phyloP scores from a whole-genome alignment of 2,329 filamentous ascomycete species.

The Fusarium sp. region DNA sequence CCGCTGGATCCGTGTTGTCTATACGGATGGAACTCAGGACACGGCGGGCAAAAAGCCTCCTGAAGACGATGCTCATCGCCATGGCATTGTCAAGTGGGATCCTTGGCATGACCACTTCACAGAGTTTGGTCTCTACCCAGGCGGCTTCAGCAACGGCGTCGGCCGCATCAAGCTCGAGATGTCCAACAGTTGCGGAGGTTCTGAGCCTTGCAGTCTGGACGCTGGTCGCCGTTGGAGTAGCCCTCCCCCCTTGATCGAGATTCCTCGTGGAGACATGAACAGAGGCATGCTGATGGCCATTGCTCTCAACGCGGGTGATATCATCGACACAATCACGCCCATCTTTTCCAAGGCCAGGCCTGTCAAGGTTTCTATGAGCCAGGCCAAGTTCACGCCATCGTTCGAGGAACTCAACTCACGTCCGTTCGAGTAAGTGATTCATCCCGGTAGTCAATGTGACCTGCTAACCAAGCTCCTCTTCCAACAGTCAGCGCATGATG shows the following conservation, averaged over 20 bases:
- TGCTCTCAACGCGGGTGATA: not conserved
- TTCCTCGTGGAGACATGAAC: not conserved
- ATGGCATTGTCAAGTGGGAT: not conserved
- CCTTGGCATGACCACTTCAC: slow-evolving; percentile 2
- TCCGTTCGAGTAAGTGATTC: not conserved
- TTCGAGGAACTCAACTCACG: slow-evolving; percentile 3
- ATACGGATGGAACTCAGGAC: slow-evolving; percentile 1
- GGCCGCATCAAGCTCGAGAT: not conserved
- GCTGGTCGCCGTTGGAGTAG: not conserved
- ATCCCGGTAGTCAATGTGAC: not conserved
- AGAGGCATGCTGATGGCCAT: slow-evolving; percentile 5
- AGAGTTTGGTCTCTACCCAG: slow-evolving; percentile 1
- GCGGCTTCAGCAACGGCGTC: not conserved
- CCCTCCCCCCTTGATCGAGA: not conserved
- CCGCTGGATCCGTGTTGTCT: slow-evolving; percentile 1
- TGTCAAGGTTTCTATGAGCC: not conserved
- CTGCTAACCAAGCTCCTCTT: not conserved
- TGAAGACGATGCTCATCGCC: not conserved
- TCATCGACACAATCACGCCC: slow-evolving; percentile 3
- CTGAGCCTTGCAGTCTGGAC: not conserved
- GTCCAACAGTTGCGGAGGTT: slow-evolving; percentile 3
- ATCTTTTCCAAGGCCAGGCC: slow-evolving; percentile 8
- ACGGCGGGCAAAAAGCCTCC: not conserved
- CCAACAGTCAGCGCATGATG: not conserved
- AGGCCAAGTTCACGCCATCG: not conserved